A percentile compares a stretch with the other conserved stretches of the same genome.
phyloP scores from a whole-genome alignment of 2,329 filamentous ascomycete species.

The Grosmannia clavigera region DNA sequence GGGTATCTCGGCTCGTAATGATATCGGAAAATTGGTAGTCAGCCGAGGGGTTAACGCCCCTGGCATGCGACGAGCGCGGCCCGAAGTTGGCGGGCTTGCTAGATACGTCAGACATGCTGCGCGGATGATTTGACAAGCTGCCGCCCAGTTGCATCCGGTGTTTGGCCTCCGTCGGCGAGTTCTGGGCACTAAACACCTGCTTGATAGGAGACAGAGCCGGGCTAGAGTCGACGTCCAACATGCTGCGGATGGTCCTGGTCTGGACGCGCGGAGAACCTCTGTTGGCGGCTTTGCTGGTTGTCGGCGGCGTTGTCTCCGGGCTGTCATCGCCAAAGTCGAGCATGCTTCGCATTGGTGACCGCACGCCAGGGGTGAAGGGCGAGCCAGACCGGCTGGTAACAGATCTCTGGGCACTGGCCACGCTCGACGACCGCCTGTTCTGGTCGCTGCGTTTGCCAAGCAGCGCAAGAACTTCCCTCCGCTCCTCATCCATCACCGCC shows the following conservation, averaged over 20 bases:
- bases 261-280: constrained; percentile 22
- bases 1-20: constrained; percentile 37
- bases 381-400: constrained; percentile 33
- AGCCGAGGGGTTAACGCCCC: constrained; percentile 28
- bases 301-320: constrained; percentile 10
- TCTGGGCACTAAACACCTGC: constrained; percentile 29
- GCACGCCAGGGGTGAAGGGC: constrained; percentile 38
- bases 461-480: constrained; percentile 57
- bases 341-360: constrained; percentile 58
- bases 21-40: constrained; percentile 52
- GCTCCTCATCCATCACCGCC: constrained; percentile 65
- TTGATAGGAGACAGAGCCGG: constrained; percentile 18
- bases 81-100: constrained; percentile 35
- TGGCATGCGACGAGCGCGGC: constrained; percentile 20
- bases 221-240: constrained; percentile 32
- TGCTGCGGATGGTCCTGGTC: constrained; percentile 34
- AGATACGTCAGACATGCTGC: constrained; percentile 44
- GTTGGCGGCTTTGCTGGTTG: constrained; percentile 10
- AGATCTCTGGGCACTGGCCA: constrained; percentile 12
- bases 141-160: constrained; percentile 18
- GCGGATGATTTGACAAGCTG: constrained; percentile 22
- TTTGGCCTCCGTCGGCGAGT: constrained; percentile 31
- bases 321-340: constrained; percentile 38
- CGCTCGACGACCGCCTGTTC: not conserved
- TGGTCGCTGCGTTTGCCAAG: constrained; percentile 26